Evolutionary conservation across 768 basidiomycete genomes (phyloP), one percentile per base, ranked within the genome.

Genomic region (Panellus pusillus): DNA sequence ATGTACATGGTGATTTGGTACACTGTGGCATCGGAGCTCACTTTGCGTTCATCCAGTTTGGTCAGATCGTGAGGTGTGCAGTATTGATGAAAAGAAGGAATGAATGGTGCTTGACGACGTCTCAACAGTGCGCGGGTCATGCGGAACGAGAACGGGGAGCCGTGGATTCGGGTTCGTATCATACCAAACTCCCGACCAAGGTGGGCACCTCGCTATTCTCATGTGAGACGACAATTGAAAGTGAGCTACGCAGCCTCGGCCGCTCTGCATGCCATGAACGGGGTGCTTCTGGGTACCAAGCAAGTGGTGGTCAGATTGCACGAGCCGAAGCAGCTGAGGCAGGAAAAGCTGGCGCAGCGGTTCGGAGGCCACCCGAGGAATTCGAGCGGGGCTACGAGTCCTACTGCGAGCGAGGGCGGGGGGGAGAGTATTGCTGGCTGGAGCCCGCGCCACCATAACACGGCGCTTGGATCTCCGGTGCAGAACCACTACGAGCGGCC

Each of bases 91-190:
- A 20, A 32, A 36, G 17, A 3, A 19, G 11, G 36, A 12, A 35
- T n/a, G 13, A 24, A 3, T 41, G 31, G 17, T n/a, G 29, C 50
- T 44, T 41, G 49, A 45, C 9, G 44, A n/a, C n/a, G n/a, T 31
- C 6, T 40, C 32, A 18, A n/a, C 49, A 92, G 91, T 72, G 93
- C 93, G 41, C 86, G 93, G 54, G 92, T 95, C 38, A 94, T 95
- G 93, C 83, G 89, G 19, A 91, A 90, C 61, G 92, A 94, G 64
- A 71, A 57, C 54, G 88, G 89, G 31, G 84, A 87, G 88, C 70
- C 85, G 90, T 60, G 88, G 93, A 9, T 96, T 95, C 66, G 93
- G 93, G 27, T 96, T 95, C 63, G 93, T 95, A 39, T 91, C 89
- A 2, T 95, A 74, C 70, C 89, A 92, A 66, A 80, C 82, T 9